Percentiles rank a stretch among this genome's conserved stretches.
Evolutionary conservation across 257 asterid species (phyloP).

Genomic region (Pogostemon cablin): DNA sequence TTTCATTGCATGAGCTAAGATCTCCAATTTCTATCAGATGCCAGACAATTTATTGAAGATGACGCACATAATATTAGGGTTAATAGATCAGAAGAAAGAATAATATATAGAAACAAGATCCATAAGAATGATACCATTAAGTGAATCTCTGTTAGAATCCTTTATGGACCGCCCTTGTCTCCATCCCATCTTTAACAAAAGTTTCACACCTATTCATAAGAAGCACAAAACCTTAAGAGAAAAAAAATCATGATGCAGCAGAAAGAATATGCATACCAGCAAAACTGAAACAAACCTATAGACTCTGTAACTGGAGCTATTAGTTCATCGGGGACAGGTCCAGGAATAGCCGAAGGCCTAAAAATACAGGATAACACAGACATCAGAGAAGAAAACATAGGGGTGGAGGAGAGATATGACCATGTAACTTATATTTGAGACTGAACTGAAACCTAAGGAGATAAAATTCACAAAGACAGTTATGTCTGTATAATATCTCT

Average conservation of each 20-base stretch:
- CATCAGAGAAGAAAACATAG: constrained; percentile 19
- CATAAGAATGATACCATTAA: constrained; percentile 53
- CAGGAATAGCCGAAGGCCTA: constrained; percentile 94
- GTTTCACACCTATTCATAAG: constrained; percentile 69
- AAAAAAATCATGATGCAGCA: constrained; percentile 30
- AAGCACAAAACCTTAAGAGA: constrained; percentile 25
- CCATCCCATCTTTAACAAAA: constrained; percentile 97
- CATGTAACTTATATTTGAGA: constrained; percentile 6
- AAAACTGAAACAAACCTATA: constrained; percentile 59
- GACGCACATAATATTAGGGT: neutral
- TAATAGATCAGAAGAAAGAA: constrained; percentile 13
- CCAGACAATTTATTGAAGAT: constrained; percentile 21
- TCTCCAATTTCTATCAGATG: constrained; percentile 24
- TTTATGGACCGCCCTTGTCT: constrained; percentile 85
- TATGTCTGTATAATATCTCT: neutral
- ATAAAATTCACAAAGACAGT: constrained; percentile 1
- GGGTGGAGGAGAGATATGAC: neutral
- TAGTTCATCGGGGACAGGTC: constrained; percentile 94
- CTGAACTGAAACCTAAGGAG: constrained; percentile 9
- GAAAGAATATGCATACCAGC: constrained; percentile 20
- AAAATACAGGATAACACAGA: constrained; percentile 23
- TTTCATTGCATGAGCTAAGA: constrained; percentile 6
- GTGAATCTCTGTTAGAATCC: constrained; percentile 57
- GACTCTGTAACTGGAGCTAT: constrained; percentile 78
- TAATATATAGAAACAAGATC: neutral